Conservation (phyloP, 352 stramenopile species). For the Globisporangium iwayamae region DNA sequence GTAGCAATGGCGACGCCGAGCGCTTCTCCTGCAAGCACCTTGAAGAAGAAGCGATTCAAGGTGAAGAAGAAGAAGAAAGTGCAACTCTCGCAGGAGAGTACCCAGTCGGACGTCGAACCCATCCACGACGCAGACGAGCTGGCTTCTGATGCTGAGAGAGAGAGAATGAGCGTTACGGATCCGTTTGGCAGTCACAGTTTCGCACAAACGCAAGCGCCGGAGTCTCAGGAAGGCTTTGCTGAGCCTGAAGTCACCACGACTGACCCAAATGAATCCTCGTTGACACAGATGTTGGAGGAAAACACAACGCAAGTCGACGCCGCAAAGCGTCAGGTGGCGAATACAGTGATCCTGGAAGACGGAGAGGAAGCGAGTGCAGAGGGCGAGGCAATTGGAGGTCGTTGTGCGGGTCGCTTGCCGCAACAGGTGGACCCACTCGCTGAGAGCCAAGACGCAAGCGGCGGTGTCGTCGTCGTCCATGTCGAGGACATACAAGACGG, state of each 20-base stretch:
- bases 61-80: not conserved
- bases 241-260: not conserved
- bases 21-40: not conserved
- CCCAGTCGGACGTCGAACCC: not conserved
- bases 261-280: constrained; percentile 4
- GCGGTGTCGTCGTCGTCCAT: not conserved
- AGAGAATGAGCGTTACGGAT: not conserved
- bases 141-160: not conserved
- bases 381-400: not conserved
- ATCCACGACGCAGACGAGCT: not conserved
- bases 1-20: not conserved
- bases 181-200: not conserved
- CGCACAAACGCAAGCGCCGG: constrained; percentile 12
- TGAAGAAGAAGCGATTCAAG: not conserved
- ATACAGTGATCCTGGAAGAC: not conserved
- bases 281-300: constrained; percentile 3
- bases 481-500: not conserved
- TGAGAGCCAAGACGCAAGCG: not conserved
- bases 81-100: not conserved
- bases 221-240: constrained; percentile 7
- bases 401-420: not conserved
- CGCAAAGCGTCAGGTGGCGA: not conserved
- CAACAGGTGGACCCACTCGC: not conserved
- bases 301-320: not conserved
- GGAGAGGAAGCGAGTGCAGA: not conserved